Base-by-base conservation (phyloP, 176 grass and related monocot species). In the Echinochloa phyllopogon region DNA sequence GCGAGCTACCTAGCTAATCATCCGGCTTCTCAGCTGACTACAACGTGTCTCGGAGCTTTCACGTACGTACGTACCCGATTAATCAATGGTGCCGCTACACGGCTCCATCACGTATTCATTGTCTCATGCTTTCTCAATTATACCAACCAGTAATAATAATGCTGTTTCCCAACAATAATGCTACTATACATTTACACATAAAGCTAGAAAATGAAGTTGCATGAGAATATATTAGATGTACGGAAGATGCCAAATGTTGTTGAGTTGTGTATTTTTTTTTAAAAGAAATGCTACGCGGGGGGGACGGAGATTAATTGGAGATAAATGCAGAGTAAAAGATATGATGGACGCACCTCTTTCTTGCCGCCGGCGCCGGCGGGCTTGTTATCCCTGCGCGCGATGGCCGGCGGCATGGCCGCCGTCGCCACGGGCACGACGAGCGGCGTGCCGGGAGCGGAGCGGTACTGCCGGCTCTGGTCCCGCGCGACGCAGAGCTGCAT, bases 401-500 rank as follows among this genome's bases (percentile, higher is more conserved):
- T 50, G 6, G 77, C 59, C 59, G 29, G 29, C 42, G 15, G 23
- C 40, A 23, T 6, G 37, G 36, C 74, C n/a, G 47, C 33, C 24
- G 16, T 5, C 16, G 56, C 13, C 8, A 45, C 8, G 1, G 18
- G 24, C 62, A 8, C 51, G 5, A 77, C 9, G 63, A 77, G 62
- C 18, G 85, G 75, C 15, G 84, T 91, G 6, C 38, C 16, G 3
- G 74, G 88, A 23, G 79, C 70, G 40, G 83, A 86, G 11, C 47
- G 13, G 56, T 65, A 24, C 0, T 13, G 25, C 0, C 11, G 69
- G 0, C 1, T 42, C 69, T 73, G 81, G 66, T 93, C 94, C 4
- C 85, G 79, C 0, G 79, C 76, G 8, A 87, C 79, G 74, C 92
- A 97, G 60, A 94, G 87, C 75, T 86, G 80, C 92, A 97, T 94